These are phyloP conservation scores for Glarea lozoyensis DNA, from an alignment of 495 filamentous ascomycete genomes.

Conservation along the genomic window DNA sequence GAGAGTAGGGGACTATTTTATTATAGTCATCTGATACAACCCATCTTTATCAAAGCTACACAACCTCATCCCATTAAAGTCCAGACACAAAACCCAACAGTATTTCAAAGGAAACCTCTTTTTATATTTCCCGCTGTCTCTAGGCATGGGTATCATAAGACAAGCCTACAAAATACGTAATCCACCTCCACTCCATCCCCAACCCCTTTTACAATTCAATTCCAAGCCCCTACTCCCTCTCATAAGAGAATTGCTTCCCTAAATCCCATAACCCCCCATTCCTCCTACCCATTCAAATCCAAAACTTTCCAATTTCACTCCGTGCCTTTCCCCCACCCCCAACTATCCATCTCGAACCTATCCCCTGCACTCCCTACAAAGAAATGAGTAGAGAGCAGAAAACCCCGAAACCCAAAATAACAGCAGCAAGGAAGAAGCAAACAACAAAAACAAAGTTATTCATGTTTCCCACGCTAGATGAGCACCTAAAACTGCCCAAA, in stretches of 20 bases:
- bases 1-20: no score
- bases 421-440: slow-evolving; percentile 2
- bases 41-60: no score
- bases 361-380: neutral
- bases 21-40: no score
- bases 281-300: neutral
- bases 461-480: slow-evolving; percentile 14
- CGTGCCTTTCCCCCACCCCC: neutral
- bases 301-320: neutral
- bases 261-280: no score
- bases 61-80: no score
- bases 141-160: neutral
- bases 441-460: neutral
- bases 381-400: neutral
- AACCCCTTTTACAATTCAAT: neutral
- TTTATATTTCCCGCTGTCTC: neutral
- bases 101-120: neutral
- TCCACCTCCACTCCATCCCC: neutral
- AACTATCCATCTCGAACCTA: neutral
- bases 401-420: neutral
- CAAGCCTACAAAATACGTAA: neutral
- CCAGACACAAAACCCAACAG: no score
- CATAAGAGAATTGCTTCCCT: no score
- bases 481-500: slow-evolving; percentile 16
- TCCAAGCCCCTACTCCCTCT: no score